Conservation (phyloP, 495 filamentous ascomycete genomes). For the Jackrogersella multiformis region DNA sequence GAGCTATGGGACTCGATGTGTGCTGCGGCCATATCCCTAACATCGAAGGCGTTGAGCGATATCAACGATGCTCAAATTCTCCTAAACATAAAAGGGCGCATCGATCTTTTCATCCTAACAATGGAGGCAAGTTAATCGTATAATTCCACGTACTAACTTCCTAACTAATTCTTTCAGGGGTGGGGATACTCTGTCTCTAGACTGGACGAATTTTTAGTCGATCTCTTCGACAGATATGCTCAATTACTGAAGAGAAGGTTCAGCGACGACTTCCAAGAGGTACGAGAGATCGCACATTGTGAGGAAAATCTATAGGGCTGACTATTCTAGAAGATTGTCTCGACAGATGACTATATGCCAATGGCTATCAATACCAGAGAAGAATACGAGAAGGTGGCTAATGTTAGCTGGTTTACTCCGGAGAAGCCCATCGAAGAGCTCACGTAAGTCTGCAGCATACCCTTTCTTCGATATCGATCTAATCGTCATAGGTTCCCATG, state of each 20-base stretch:
- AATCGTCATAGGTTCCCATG: conserved; percentile 75
- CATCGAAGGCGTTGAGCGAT: conserved; percentile 75
- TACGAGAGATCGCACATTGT: conserved; percentile 67
- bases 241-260: conserved; percentile 90
- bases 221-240: conserved; percentile 90
- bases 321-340: conserved; percentile 85
- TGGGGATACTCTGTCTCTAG: conserved; percentile 88
- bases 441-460: conserved; percentile 61
- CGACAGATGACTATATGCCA: conserved; percentile 98
- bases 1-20: conserved; percentile 99
- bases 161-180: conserved; percentile 61
- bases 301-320: conserved; percentile 70
- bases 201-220: conserved; percentile 83
- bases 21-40: conserved; percentile 80
- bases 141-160: conserved; percentile 1
- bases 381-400: conserved; percentile 93
- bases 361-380: conserved; percentile 92
- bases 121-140: conserved; percentile 74
- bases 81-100: conserved; percentile 88
- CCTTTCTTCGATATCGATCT: conserved; percentile 15
- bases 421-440: conserved; percentile 79
- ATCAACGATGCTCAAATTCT: conserved; percentile 86
- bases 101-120: conserved; percentile 95
- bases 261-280: conserved; percentile 92
- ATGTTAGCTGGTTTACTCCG: conserved; percentile 90